phyloP scores from a whole-genome alignment of 2,329 filamentous ascomycete species.

The Bipolaris oryzae region DNA sequence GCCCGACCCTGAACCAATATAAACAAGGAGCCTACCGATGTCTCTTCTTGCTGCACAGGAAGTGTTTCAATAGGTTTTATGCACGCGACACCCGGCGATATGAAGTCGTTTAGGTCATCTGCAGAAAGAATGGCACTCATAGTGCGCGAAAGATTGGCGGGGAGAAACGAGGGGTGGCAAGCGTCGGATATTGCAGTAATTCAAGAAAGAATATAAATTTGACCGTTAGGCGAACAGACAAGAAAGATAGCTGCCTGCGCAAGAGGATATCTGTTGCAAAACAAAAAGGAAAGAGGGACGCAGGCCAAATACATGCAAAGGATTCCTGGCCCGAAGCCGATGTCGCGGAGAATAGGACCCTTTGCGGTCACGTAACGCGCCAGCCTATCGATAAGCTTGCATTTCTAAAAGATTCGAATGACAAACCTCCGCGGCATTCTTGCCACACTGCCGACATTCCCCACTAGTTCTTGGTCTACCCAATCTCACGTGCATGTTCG shows the following conservation, averaged over 20 bases:
- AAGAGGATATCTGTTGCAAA: neutral
- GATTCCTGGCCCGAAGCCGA: slow-evolving; percentile 16
- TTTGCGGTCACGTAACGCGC: slow-evolving; percentile 24
- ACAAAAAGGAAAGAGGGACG: slow-evolving; percentile 8
- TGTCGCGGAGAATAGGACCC: slow-evolving; percentile 31
- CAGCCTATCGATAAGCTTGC: slow-evolving; percentile 41
- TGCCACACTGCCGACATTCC: slow-evolving; percentile 24
- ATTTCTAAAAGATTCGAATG: slow-evolving; percentile 25
- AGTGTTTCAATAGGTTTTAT: slow-evolving; percentile 97
- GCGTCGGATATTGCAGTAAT: slow-evolving; percentile 3
- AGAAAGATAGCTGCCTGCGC: slow-evolving; percentile 1
- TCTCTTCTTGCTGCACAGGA: slow-evolving; percentile 61
- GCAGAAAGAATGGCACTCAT: slow-evolving; percentile 98
- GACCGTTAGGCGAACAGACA: neutral
- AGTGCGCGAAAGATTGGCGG: slow-evolving; percentile 22
- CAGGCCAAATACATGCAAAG: slow-evolving; percentile 12
- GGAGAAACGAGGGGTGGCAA: slow-evolving; percentile 21
- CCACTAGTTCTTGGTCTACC: slow-evolving; percentile 4
- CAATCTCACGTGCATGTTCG: slow-evolving; percentile 30
- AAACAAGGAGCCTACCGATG: slow-evolving; percentile 47
- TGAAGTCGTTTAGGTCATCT: slow-evolving; percentile 98
- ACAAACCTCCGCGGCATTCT: slow-evolving; percentile 29
- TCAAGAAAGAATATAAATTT: neutral
- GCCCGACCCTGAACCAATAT: slow-evolving; percentile 17
- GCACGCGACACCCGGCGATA: slow-evolving; percentile 94